Evolutionary conservation across 2,329 filamentous ascomycete species (phyloP).

Genomic region (Penicillium sp.): DNA sequence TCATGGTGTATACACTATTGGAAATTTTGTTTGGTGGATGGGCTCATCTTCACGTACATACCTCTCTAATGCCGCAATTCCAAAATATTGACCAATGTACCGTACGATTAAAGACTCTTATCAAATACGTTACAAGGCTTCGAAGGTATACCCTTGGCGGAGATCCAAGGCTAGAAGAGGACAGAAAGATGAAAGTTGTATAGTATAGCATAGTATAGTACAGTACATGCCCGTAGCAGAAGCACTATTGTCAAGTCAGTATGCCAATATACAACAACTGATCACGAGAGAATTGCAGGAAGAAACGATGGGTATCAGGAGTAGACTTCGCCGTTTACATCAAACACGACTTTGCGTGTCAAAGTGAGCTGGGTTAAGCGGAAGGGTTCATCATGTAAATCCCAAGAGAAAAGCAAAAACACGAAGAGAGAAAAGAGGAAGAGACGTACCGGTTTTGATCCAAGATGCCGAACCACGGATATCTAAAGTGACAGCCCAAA

Average conservation of each 20-base stretch:
- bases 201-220: slow-evolving; percentile 15
- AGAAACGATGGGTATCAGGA: slow-evolving; percentile 38
- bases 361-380: slow-evolving; percentile 99
- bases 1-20: slow-evolving; percentile 16
- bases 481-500: slow-evolving; percentile 8
- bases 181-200: slow-evolving; percentile 16
- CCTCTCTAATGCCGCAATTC: slow-evolving; percentile 14
- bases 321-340: slow-evolving; percentile 72
- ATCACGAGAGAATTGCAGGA: neutral
- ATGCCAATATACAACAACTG: slow-evolving; percentile 11
- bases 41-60: slow-evolving; percentile 16
- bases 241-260: slow-evolving; percentile 59
- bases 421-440: slow-evolving; percentile 11
- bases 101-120: neutral
- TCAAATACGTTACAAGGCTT: neutral
- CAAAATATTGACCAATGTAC: neutral
- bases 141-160: too few species aligned
- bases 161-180: slow-evolving; percentile 1
- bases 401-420: slow-evolving; percentile 5
- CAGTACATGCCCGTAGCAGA: slow-evolving; percentile 73
- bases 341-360: slow-evolving; percentile 79
- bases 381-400: slow-evolving; percentile 74
- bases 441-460: slow-evolving; percentile 68
- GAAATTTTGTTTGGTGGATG: slow-evolving; percentile 1
- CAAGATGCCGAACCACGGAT: slow-evolving; percentile 17